Evolutionary conservation across 345 rosid genomes (phyloP).

Genomic region (Ailanthus altissimus): DNA sequence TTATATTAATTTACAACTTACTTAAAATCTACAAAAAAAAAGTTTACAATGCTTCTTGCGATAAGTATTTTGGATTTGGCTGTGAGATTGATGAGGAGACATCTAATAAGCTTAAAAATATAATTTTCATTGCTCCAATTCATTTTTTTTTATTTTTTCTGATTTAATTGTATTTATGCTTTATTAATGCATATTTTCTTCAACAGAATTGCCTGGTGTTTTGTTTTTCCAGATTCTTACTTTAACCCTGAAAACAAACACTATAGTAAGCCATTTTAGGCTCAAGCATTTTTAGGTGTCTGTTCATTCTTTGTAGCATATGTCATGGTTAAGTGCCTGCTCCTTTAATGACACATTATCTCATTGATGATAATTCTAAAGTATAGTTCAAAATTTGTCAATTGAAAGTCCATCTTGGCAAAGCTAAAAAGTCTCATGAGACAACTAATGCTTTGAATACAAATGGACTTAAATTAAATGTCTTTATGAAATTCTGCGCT

Average conservation of each 20-base stretch:
- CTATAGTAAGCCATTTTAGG: constrained; percentile 55
- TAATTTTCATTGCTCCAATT: constrained; percentile 1
- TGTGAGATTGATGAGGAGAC: constrained; percentile 98
- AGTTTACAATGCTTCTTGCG: constrained; percentile 95
- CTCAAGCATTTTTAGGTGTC: background rate
- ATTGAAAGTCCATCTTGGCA: constrained; percentile 32
- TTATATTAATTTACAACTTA: too few species aligned
- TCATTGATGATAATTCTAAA: background rate
- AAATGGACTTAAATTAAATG: constrained; percentile 38
- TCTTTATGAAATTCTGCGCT: constrained; percentile 25
- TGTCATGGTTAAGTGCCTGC: background rate
- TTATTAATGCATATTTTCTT: background rate
- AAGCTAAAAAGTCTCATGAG: constrained; percentile 30
- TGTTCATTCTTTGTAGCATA: background rate
- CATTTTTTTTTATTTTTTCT: background rate
- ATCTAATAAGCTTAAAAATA: constrained; percentile 88
- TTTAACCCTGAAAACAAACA: constrained; percentile 90
- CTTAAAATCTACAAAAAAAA: too few species aligned
- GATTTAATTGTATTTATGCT: background rate
- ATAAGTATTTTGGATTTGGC: constrained; percentile 93
- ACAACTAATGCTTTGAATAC: constrained; percentile 49
- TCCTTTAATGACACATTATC: background rate
- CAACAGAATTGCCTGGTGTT: constrained; percentile 81
- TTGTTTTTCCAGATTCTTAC: constrained; percentile 90
- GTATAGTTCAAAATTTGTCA: background rate